Evolutionary conservation across 1,284 basidiomycete species (phyloP).

Genomic region (Malassezia japonica): DNA sequence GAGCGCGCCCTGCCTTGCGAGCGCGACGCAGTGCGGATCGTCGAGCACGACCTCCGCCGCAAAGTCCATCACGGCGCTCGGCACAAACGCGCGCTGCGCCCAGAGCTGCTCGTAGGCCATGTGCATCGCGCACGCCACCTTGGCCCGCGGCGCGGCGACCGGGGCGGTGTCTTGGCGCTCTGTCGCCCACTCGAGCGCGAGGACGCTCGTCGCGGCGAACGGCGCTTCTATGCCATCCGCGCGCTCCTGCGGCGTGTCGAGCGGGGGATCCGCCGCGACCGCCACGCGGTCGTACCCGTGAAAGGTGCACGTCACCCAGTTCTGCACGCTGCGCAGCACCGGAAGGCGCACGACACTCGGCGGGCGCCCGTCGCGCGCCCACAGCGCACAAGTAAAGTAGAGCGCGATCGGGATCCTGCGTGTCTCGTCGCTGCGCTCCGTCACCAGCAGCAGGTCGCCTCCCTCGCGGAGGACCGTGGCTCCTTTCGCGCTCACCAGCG

Average conservation of each 20-base stretch:
- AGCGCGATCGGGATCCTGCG: neutral
- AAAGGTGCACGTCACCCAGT: neutral
- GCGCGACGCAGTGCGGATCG: neutral
- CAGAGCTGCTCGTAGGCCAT: neutral
- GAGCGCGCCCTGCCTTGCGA: neutral
- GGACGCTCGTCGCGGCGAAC: neutral
- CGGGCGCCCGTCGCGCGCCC: neutral
- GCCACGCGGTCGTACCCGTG: neutral
- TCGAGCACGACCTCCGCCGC: neutral
- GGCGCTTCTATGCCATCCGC: neutral
- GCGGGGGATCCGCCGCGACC: neutral
- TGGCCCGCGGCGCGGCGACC: neutral
- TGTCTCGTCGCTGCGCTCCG: neutral
- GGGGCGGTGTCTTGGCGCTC: neutral
- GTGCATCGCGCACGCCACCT: neutral
- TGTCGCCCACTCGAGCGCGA: constrained; percentile 2
- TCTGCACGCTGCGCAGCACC: constrained; percentile 1
- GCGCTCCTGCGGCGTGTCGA: neutral
- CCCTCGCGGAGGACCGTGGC: neutral
- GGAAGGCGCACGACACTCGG: neutral
- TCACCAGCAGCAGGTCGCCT: neutral
- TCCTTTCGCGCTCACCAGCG: neutral
- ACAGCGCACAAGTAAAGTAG: neutral
- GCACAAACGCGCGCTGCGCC: neutral
- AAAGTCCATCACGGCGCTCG: neutral